Evolutionary conservation across 1,139 yeast species (phyloP).

Genomic region (Saccharomyces pastorianus): DNA sequence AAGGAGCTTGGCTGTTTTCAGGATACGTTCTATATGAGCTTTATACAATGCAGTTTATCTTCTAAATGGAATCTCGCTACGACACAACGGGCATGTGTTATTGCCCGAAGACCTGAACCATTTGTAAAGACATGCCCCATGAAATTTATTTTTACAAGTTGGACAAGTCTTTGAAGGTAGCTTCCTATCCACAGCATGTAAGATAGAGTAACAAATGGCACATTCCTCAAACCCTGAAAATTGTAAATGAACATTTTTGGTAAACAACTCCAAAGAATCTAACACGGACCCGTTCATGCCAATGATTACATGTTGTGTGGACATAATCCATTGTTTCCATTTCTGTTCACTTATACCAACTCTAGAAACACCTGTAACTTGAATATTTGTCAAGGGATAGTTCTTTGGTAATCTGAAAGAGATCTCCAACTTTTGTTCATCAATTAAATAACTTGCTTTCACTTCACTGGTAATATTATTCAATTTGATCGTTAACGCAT

Average conservation of each 20-base stretch:
- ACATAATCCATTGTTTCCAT: constrained; percentile 93
- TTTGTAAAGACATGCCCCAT: constrained; percentile 91
- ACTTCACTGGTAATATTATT: constrained; percentile 61
- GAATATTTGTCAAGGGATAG: constrained; percentile 67
- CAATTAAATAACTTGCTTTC: constrained; percentile 66
- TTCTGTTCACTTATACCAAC: constrained; percentile 90
- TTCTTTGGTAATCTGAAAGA: constrained; percentile 60
- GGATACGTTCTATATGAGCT: background rate
- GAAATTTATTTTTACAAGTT: constrained; percentile 92
- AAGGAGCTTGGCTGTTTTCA: background rate
- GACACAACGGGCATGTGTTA: constrained; percentile 89
- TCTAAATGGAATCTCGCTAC: constrained; percentile 61
- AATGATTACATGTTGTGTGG: constrained; percentile 69
- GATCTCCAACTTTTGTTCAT: constrained; percentile 82
- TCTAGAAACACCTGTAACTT: constrained; percentile 69
- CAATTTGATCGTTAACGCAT: constrained; percentile 54
- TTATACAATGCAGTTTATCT: constrained; percentile 8
- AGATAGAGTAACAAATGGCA: constrained; percentile 87
- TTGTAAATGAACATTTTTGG: constrained; percentile 71
- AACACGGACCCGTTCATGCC: constrained; percentile 73
- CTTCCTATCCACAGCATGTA: constrained; percentile 79
- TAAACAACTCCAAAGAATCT: constrained; percentile 76
- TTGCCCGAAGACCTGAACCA: constrained; percentile 95
- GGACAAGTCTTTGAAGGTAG: constrained; percentile 82
- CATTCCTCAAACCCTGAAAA: constrained; percentile 93